phyloP scores from a whole-genome alignment of 495 filamentous ascomycete genomes.

The Sordaria brevicollis region DNA sequence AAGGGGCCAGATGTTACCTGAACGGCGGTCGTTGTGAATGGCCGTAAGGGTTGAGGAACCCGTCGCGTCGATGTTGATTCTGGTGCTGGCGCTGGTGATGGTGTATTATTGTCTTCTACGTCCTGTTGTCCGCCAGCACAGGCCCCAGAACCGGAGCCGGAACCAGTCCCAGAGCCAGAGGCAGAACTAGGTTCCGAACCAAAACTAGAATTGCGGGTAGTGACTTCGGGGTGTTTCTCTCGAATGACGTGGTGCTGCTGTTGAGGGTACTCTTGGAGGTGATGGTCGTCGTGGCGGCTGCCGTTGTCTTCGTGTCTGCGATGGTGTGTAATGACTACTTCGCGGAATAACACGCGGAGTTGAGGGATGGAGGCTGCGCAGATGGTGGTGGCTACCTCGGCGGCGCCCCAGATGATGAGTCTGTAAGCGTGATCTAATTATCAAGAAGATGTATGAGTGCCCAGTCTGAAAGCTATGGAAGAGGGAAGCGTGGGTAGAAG shows the following conservation, averaged over 20 bases:
- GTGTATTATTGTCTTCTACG: too few species aligned
- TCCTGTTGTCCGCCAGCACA: neutral
- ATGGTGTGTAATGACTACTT: constrained; percentile 6
- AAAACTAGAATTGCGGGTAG: neutral
- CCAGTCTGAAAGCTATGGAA: neutral
- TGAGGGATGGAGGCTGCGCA: constrained; percentile 26
- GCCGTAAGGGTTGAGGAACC: too few species aligned
- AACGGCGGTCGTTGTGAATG: neutral
- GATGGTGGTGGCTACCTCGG: constrained; percentile 24
- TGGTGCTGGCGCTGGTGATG: neutral
- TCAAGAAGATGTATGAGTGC: neutral
- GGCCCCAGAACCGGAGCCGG: neutral
- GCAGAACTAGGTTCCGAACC: too few species aligned
- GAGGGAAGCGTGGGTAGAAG: too few species aligned
- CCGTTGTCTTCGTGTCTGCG: neutral
- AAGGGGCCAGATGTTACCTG: neutral
- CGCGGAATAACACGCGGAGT: constrained; percentile 19
- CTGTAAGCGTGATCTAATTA: constrained; percentile 15
- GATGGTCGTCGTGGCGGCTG: neutral
- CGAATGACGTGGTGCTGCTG: neutral
- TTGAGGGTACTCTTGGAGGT: neutral
- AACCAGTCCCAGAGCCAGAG: too few species aligned
- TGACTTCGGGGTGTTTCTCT: neutral
- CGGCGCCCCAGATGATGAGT: constrained; percentile 19
- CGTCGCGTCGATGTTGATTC: too few species aligned